Evolutionary conservation across 1,284 basidiomycete species (phyloP), one percentile per base, ranked within the genome.

Genomic region (Xanthoconium separans): DNA sequence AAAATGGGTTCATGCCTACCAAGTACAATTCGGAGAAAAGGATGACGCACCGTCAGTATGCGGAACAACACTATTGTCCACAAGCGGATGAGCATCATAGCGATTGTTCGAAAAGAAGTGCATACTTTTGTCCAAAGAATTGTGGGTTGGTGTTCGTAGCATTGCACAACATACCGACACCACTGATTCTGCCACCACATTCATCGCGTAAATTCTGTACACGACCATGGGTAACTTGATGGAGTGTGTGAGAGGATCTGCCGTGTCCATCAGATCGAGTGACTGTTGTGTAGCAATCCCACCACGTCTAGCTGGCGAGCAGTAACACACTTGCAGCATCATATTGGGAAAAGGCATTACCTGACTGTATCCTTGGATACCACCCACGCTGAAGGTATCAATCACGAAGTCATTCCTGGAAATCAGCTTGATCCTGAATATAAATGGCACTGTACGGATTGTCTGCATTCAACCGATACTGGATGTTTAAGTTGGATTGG

Each of bases 41-140:
- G n/a, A 16, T 4, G 12, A 50, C 64, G 46, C 39, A 78, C 83
- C 82, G 69, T 85, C 83, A 5, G 83, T 87, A 64, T 87, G 86
- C 48, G 80, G 83, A 1, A 86, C 81, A 58, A 83, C 77, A 61
- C 81, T 83, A 47, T 34, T 34, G 33, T 15, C 7, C 33, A 15
- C 6, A 12, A 34, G 33, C 6, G 33, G 15, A 12, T 34, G 5
- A 34, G 12, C 16, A 16, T 34, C 16, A 34, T n/a, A n/a, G n/a
- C n/a, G n/a, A n/a, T 15, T 15, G 16, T 34, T 15, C 6, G 33
- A 34, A 6, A 34, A 34, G 7, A 6, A 6, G 12, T 6, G 33
- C 12, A 34, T 15, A 16, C 33, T 16, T 16, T 34, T 16, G 16
- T n/a, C 16, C 34, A n/a, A 36, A 12, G 30, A 31, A 8, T 16